Base-by-base conservation (phyloP, 2,329 filamentous ascomycete species). In the Tolypocladium paradoxum region DNA sequence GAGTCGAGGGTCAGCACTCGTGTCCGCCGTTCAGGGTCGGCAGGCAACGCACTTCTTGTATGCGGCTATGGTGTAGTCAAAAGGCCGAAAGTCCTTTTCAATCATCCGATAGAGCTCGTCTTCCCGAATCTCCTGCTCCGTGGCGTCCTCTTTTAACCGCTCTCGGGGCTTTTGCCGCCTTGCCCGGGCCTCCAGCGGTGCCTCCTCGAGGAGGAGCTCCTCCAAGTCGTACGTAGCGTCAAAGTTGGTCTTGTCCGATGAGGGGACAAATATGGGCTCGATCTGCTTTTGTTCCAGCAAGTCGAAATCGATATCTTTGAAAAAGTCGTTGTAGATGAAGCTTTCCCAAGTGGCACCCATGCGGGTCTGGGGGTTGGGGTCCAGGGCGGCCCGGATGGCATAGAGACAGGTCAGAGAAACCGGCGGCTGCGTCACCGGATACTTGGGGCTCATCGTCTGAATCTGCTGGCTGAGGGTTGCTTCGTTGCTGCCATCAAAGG, bases 201-300 rank as follows among this genome's bases (percentile, higher is more conserved):
- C 93, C 67, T 99, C 93, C 69, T 99, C 93, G 46, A 99, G 71
- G 2, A 99, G 73, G 22, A 99, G 70, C 68, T 99, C 93, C 66
- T 99, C 93, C 50, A 99, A 73, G 68, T 99, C 93, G 66, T 99
- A 97, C 0, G 93, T 99, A 5, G 93, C 93, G 69, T 99, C 93
- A 60, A 99, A 99, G 68, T 99, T 99, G 4, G 93, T 97, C 78
- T 99, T 99, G 49, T 97, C 93, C 53, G 90, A 91, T 0, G 92
- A 96, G 0, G 93, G 93, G 22, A 87, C 81, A 67, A 99, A 99
- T 4, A 97, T 83, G 0, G 93, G 93, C 61, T 91, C 85, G 46
- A 97, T 84, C 64, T 90, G 84, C 67, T 96, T 97, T 58, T 83
- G 77, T 66, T 96, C 89, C 36, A 99, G 72, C 0, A 85, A 84